Conservation (phyloP, 2,329 filamentous ascomycete species). For the Sphaerulina musiva region DNA sequence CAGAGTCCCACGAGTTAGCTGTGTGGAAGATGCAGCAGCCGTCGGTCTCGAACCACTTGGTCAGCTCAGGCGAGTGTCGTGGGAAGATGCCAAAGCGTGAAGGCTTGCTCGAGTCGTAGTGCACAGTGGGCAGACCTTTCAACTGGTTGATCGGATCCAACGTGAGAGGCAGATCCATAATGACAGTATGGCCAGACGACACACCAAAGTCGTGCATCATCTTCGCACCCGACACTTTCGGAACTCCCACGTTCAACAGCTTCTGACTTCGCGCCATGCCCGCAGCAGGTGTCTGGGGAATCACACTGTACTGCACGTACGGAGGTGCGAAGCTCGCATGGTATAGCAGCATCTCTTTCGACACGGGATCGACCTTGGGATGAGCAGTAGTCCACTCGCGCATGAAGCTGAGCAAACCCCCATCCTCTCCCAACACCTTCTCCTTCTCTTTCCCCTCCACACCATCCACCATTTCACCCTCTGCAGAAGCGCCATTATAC, state of each 20-base stretch:
- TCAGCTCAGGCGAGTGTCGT: slow-evolving; percentile 49
- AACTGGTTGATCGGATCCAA: slow-evolving; percentile 57
- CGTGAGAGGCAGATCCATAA: slow-evolving; percentile 62
- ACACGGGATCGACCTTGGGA: slow-evolving; percentile 58
- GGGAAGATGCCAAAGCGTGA: slow-evolving; percentile 65
- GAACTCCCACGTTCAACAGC: slow-evolving; percentile 51
- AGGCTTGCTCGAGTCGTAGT: slow-evolving; percentile 51
- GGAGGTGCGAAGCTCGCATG: slow-evolving; percentile 60
- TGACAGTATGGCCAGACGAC: slow-evolving; percentile 55
- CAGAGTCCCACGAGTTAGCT: slow-evolving; percentile 61
- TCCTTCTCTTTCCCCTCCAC: slow-evolving; percentile 6
- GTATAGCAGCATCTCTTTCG: slow-evolving; percentile 61
- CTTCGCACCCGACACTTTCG: slow-evolving; percentile 57
- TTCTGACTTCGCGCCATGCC: slow-evolving; percentile 4
- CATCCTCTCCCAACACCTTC: slow-evolving; percentile 26
- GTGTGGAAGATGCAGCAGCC: slow-evolving; percentile 67
- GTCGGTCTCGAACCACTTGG: slow-evolving; percentile 62
- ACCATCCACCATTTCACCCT: slow-evolving; percentile 43
- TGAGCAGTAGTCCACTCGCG: slow-evolving; percentile 66
- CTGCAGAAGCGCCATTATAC: slow-evolving; percentile 56
- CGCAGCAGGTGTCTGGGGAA: slow-evolving; percentile 33
- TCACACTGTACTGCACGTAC: slow-evolving; percentile 60
- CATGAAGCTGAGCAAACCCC: slow-evolving; percentile 55
- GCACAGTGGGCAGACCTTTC: slow-evolving; percentile 51
- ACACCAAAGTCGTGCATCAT: slow-evolving; percentile 76